These are phyloP conservation scores for Podila minutissima DNA, from an alignment of 192 early-diverging fungal species.

Conservation along the genomic window DNA sequence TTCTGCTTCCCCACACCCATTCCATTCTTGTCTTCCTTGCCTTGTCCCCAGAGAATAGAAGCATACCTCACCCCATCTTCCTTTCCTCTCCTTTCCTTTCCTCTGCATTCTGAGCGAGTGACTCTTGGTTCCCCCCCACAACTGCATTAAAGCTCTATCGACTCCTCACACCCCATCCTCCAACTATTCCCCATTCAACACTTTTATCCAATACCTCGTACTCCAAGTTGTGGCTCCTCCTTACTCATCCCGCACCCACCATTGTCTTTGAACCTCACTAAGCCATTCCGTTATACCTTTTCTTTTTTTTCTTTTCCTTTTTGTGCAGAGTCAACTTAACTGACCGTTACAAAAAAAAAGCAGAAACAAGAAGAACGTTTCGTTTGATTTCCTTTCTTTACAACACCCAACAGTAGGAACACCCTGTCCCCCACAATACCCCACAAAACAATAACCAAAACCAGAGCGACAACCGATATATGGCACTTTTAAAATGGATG, in stretches of 20 bases:
- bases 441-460: too few species aligned
- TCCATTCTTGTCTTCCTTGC: slow-evolving; percentile 4
- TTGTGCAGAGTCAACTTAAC: not conserved
- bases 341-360: too few species aligned
- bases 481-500: slow-evolving; percentile 64
- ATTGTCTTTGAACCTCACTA: not conserved
- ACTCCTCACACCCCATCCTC: not conserved
- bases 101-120: not conserved
- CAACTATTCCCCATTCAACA: not conserved
- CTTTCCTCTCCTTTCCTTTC: not conserved
- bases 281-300: too few species aligned
- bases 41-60: not conserved
- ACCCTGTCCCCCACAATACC: too few species aligned
- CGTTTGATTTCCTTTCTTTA: too few species aligned
- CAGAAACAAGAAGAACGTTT: too few species aligned
- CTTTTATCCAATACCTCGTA: not conserved
- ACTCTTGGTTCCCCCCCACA: not conserved
- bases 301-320: not conserved
- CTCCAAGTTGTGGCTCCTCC: not conserved
- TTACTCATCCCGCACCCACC: not conserved
- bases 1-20: not conserved
- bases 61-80: not conserved
- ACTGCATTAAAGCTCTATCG: not conserved
- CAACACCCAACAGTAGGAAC: too few species aligned
- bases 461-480: slow-evolving; percentile 8